Evolutionary conservation across 352 stramenopile species (phyloP).

Genomic region (Phytopythium cucurbitacearum): DNA sequence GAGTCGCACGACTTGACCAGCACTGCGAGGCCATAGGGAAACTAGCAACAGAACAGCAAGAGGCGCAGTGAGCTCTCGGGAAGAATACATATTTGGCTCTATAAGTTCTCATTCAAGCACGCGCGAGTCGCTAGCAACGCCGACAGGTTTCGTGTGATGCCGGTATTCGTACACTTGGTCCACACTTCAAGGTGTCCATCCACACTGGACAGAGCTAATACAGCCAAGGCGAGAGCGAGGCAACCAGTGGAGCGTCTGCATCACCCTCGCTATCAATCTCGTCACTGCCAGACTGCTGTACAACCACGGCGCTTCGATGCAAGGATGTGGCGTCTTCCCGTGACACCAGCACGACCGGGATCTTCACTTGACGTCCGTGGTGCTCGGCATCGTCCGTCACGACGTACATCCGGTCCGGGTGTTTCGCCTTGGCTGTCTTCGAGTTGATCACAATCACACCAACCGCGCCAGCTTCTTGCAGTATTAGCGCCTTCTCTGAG

Average conservation of each 20-base stretch:
- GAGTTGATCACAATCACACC: constrained; percentile 73
- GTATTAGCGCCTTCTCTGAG: constrained; percentile 58
- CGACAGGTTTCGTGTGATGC: no score
- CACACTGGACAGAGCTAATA: constrained; percentile 18
- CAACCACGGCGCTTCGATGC: constrained; percentile 21
- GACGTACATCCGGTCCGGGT: constrained; percentile 55
- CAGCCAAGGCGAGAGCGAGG: constrained; percentile 59
- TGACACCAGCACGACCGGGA: constrained; percentile 69
- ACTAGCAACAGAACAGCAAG: no score
- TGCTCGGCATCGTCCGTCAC: constrained; percentile 51
- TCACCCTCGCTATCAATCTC: background rate
- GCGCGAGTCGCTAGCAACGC: no score
- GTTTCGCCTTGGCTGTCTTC: constrained; percentile 30
- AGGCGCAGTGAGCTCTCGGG: no score
- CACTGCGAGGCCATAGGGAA: no score
- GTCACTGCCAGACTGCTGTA: constrained; percentile 8
- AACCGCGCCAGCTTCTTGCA: constrained; percentile 51
- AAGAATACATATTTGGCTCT: no score
- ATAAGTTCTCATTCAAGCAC: no score
- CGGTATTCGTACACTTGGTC: background rate
- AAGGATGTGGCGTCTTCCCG: constrained; percentile 44
- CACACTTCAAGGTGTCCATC: background rate
- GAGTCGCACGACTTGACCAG: no score
- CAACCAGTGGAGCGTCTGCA: constrained; percentile 19
- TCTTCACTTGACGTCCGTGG: constrained; percentile 40